Conservation (phyloP, 2,329 filamentous ascomycete species). For the Pseudopithomyces maydicus region DNA sequence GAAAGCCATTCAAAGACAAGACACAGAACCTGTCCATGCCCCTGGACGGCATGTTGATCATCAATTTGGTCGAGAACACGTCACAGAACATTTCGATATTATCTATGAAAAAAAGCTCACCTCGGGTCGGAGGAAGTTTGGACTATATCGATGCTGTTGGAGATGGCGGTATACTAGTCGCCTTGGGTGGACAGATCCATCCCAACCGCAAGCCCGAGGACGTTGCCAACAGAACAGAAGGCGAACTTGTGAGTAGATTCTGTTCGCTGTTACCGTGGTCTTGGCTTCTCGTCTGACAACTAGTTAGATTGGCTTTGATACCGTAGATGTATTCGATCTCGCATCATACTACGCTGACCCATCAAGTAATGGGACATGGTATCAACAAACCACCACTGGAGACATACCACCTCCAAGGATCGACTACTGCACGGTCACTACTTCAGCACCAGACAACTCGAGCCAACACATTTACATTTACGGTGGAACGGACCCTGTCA, state of each 20-base stretch:
- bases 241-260: constrained; percentile 30
- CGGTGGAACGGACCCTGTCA: constrained; percentile 50
- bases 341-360: constrained; percentile 36
- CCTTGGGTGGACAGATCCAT: constrained; percentile 44
- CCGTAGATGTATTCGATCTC: constrained; percentile 50
- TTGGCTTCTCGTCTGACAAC: constrained; percentile 4
- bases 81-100: constrained; percentile 47
- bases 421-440: constrained; percentile 51
- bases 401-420: constrained; percentile 48
- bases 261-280: neutral
- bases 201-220: constrained; percentile 6
- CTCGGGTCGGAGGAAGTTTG: constrained; percentile 46
- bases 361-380: constrained; percentile 46
- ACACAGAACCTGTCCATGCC: constrained; percentile 27
- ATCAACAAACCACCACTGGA: constrained; percentile 49
- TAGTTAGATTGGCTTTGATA: constrained; percentile 15
- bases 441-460: constrained; percentile 51
- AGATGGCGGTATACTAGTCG: constrained; percentile 45
- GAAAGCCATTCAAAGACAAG: constrained; percentile 11
- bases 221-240: constrained; percentile 18
- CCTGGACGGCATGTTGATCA: constrained; percentile 46
- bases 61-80: constrained; percentile 42
- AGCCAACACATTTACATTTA: constrained; percentile 57
- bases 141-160: constrained; percentile 45
- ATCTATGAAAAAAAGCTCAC: constrained; percentile 28